phyloP scores from a whole-genome alignment of 257 asterid species.

The Leonotis leonurus region DNA sequence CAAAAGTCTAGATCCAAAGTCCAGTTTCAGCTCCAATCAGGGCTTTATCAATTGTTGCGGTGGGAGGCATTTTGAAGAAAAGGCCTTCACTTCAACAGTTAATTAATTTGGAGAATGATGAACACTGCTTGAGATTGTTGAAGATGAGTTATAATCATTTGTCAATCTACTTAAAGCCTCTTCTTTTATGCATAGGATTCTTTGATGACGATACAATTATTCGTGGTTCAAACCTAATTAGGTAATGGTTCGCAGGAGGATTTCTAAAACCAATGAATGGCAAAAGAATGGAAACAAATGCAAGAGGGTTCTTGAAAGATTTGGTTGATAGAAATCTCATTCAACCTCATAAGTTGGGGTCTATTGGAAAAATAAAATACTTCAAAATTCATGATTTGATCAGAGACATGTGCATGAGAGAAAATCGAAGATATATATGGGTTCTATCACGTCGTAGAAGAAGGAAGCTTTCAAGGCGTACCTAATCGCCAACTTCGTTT shows the following conservation, averaged over 20 bases:
- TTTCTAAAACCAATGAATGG: background rate
- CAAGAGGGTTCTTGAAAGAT: background rate
- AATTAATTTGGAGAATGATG: background rate
- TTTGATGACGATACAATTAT: conserved; percentile 1
- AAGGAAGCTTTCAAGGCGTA: background rate
- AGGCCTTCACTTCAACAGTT: background rate
- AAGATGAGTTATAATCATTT: background rate
- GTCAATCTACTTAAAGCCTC: background rate
- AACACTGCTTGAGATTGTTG: no score
- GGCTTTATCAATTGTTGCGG: conserved; percentile 1
- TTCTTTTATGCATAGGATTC: background rate
- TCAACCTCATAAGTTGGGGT: background rate
- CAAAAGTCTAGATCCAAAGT: no score
- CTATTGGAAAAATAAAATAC: background rate
- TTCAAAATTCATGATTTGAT: conserved; percentile 2
- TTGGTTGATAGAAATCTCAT: background rate
- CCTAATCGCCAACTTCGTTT: background rate
- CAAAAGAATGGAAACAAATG: background rate
- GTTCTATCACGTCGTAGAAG: background rate
- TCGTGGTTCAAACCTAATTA: no score
- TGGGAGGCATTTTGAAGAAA: background rate
- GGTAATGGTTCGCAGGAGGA: no score
- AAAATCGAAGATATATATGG: background rate
- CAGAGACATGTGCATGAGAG: conserved; percentile 3
- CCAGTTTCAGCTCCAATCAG: no score